A percentile compares a stretch with the other conserved stretches of the same genome.
Evolutionary conservation across 495 filamentous ascomycete genomes (phyloP).

Genomic region (Staphylotrichum longicolle): DNA sequence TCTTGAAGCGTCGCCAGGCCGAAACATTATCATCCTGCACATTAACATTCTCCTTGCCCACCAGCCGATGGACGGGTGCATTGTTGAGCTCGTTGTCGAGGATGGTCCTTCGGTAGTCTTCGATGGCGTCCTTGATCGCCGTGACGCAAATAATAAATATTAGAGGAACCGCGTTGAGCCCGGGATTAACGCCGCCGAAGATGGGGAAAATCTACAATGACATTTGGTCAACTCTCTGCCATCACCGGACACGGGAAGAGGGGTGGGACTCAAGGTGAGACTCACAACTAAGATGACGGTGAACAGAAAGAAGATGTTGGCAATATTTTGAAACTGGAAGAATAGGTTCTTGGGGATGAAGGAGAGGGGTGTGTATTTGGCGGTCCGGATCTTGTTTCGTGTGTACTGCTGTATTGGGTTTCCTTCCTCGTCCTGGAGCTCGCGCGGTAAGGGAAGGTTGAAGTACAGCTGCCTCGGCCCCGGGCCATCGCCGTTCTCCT

Average conservation of each 20-base stretch:
- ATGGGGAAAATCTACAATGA: constrained; percentile 83
- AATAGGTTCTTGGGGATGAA: constrained; percentile 98
- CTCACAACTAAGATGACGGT: constrained; percentile 90
- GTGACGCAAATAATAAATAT: constrained; percentile 94
- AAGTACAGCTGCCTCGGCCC: constrained; percentile 65
- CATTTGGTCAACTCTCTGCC: constrained; percentile 3
- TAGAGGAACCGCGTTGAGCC: constrained; percentile 82
- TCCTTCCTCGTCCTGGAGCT: constrained; percentile 81
- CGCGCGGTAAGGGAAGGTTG: constrained; percentile 75
- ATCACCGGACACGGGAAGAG: background rate
- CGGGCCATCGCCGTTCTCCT: constrained; percentile 36
- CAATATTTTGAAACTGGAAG: constrained; percentile 98
- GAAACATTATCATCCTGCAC: constrained; percentile 82
- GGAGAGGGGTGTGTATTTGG: constrained; percentile 92
- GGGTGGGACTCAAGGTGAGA: constrained; percentile 22
- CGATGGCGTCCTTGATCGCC: constrained; percentile 92
- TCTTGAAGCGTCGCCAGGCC: constrained; percentile 87
- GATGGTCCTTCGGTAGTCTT: constrained; percentile 91
- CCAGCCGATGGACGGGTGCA: constrained; percentile 83
- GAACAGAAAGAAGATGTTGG: constrained; percentile 97
- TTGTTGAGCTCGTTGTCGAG: constrained; percentile 96
- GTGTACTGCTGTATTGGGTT: constrained; percentile 66
- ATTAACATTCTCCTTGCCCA: constrained; percentile 92
- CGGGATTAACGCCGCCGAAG: constrained; percentile 90
- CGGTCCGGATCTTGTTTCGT: constrained; percentile 95